A percentile compares a stretch with the other conserved stretches of the same genome.
Evolutionary conservation across 176 grass and related monocot genomes (phyloP).

Genomic region (Elaeis guineensis): DNA sequence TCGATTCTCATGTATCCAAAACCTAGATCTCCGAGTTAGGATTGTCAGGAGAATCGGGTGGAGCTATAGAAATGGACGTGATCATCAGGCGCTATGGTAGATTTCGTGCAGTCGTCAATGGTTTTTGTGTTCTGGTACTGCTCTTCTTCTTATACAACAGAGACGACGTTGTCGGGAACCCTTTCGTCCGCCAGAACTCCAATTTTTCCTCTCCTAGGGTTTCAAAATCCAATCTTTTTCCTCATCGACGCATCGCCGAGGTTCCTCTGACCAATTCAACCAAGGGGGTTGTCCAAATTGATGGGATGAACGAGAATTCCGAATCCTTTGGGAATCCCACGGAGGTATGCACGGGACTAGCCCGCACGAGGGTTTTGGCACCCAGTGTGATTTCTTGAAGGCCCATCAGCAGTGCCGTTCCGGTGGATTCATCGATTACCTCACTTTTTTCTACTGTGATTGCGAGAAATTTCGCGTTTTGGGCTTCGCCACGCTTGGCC

Average conservation of each 20-base stretch:
- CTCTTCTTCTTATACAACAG: conserved; percentile 65
- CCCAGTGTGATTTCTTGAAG: conserved; percentile 78
- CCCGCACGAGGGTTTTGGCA: conserved; percentile 47
- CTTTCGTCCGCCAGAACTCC: neutral
- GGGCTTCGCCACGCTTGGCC: conserved; percentile 52
- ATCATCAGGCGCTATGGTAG: neutral
- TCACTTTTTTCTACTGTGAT: conserved; percentile 69
- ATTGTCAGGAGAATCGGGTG: no score
- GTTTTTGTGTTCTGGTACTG: conserved; percentile 39
- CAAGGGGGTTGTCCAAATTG: conserved; percentile 3
- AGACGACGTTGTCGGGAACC: conserved; percentile 22
- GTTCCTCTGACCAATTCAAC: conserved; percentile 35
- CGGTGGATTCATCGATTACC: conserved; percentile 73
- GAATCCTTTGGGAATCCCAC: conserved; percentile 38
- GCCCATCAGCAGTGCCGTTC: conserved; percentile 60
- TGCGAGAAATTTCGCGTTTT: conserved; percentile 57
- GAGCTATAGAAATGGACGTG: neutral
- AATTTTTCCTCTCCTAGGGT: conserved; percentile 2
- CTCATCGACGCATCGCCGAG: conserved; percentile 46
- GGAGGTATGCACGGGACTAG: conserved; percentile 46
- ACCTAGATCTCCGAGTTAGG: neutral
- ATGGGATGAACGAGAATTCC: conserved; percentile 20
- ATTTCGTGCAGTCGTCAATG: conserved; percentile 27
- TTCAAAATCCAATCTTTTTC: conserved; percentile 14
- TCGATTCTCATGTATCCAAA: neutral